Percentiles rank a stretch among this genome's conserved stretches.
These are phyloP conservation scores for Penicillium pulvis DNA, from an alignment of 495 filamentous ascomycete genomes.

Conservation along the genomic window DNA sequence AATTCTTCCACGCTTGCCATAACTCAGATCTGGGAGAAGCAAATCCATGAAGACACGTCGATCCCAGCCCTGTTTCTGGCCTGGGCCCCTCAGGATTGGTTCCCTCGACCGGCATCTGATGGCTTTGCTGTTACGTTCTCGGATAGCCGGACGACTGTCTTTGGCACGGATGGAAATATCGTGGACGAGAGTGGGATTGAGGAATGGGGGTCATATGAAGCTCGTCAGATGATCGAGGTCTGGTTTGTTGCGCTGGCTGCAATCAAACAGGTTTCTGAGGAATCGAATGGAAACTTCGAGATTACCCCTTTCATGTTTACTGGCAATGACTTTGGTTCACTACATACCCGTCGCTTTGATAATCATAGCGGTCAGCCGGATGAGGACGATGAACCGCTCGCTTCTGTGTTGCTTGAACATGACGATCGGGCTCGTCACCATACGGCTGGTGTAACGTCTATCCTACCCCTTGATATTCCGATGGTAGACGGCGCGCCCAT, in stretches of 20 bases:
- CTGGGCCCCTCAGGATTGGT: constrained; percentile 63
- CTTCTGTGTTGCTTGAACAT: constrained; percentile 26
- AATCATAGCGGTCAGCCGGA: constrained; percentile 16
- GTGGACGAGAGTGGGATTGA: constrained; percentile 16
- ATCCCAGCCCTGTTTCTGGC: constrained; percentile 69
- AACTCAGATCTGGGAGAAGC: constrained; percentile 35
- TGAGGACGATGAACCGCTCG: constrained; percentile 22
- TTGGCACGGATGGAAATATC: constrained; percentile 32
- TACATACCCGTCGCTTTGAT: constrained; percentile 37
- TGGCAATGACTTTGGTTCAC: constrained; percentile 38
- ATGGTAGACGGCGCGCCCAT: constrained; percentile 46
- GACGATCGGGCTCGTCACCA: constrained; percentile 56
- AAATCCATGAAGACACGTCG: constrained; percentile 49
- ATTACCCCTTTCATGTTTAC: constrained; percentile 39
- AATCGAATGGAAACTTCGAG: not conserved
- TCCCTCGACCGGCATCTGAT: constrained; percentile 37
- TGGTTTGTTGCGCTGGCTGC: constrained; percentile 47
- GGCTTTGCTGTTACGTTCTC: constrained; percentile 68
- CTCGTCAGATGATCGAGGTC: constrained; percentile 44
- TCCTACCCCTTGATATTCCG: constrained; percentile 62
- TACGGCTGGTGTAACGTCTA: constrained; percentile 83
- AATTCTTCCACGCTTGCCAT: constrained; percentile 25
- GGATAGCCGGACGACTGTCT: constrained; percentile 59
- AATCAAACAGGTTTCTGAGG: constrained; percentile 6
- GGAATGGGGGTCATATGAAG: constrained; percentile 34